Evolutionary conservation across 805 yeast species (phyloP).

Genomic region (Suhomyces xylopsoci): DNA sequence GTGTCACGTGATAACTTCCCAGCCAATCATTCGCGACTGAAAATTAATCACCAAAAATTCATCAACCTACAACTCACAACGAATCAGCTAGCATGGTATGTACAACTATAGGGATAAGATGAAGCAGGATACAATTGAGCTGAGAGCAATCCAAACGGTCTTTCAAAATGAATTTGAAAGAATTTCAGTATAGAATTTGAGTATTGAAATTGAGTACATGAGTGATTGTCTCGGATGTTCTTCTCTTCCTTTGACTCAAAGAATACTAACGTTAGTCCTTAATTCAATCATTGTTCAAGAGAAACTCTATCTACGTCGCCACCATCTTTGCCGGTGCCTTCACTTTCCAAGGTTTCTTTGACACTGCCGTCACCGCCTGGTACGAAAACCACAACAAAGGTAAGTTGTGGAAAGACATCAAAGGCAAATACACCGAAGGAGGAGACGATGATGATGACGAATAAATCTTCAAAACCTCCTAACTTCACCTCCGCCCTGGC

Average conservation of each 20-base stretch:
- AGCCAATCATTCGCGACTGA: conserved; percentile 7
- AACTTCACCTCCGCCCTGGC: background rate
- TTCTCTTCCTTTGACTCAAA: background rate
- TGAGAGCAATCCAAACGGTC: background rate
- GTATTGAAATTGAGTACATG: background rate
- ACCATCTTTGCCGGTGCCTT: conserved; percentile 82
- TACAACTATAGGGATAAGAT: background rate
- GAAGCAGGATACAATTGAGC: background rate
- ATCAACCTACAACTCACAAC: background rate
- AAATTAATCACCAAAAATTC: conserved; percentile 3
- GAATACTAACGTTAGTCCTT: conserved; percentile 25
- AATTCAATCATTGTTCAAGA: conserved; percentile 46
- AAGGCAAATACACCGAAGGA: conserved; percentile 53
- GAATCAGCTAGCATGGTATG: background rate
- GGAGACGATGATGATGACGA: conserved; percentile 57
- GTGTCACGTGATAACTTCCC: background rate
- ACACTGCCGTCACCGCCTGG: conserved; percentile 63
- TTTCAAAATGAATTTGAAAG: no score
- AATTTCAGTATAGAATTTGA: no score
- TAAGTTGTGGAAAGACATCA: conserved; percentile 82
- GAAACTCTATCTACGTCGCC: conserved; percentile 87
- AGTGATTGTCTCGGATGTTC: background rate
- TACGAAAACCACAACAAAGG: conserved; percentile 79
- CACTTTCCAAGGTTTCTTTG: conserved; percentile 77
- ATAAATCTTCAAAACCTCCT: background rate